These are phyloP conservation scores for Streptanthus diversifolius DNA, from an alignment of 345 rosid species.

Conservation along the genomic window DNA sequence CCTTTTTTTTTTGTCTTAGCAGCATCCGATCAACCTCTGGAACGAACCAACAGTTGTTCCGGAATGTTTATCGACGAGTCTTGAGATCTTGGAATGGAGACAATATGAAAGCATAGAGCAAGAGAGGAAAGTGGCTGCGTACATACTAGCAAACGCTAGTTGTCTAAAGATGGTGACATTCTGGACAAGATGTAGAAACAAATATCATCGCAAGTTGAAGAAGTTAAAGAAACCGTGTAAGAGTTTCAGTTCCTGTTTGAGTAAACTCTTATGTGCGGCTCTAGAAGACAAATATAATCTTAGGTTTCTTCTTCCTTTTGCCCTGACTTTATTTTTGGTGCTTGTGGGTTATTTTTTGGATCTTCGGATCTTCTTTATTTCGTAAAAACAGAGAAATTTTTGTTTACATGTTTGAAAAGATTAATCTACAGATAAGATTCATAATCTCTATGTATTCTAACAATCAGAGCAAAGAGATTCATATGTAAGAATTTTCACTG, in stretches of 20 bases:
- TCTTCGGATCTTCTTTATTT: not conserved
- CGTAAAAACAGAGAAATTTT: not conserved
- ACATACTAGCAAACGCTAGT: constrained; percentile 17
- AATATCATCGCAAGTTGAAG: not conserved
- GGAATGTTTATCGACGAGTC: not conserved
- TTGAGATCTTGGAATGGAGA: constrained; percentile 15
- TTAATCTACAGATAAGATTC: not conserved
- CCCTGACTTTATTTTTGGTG: not conserved
- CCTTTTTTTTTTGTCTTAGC: too few relatives aligned
- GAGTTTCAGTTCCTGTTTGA: constrained; percentile 3
- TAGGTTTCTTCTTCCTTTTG: not conserved
- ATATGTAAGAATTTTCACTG: not conserved
- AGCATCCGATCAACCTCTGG: not conserved
- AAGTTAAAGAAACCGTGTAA: not conserved
- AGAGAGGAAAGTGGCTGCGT: constrained; percentile 1
- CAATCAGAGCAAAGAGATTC: too few relatives aligned
- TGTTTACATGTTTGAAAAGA: not conserved
- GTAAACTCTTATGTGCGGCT: not conserved
- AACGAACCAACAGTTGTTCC: constrained; percentile 1
- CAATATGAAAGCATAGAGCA: constrained; percentile 8
- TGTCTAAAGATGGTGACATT: constrained; percentile 13
- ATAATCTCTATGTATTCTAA: too few relatives aligned
- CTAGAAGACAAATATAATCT: not conserved
- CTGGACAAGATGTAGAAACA: not conserved
- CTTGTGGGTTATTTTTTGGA: not conserved